These are phyloP conservation scores for Escallonia rubra DNA, from an alignment of 129 eudicot species.

Conservation along the genomic window DNA sequence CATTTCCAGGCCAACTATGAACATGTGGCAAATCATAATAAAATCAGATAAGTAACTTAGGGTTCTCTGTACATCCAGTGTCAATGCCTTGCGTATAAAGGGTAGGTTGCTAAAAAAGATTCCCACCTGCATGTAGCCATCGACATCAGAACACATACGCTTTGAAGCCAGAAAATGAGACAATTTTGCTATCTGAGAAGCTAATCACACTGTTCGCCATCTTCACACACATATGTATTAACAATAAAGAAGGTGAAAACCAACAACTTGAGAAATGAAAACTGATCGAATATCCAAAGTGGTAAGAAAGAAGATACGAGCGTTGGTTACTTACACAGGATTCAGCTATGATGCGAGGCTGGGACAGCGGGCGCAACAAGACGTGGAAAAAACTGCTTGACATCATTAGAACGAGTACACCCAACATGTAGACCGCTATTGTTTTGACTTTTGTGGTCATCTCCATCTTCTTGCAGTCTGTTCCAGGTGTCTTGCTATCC, in stretches of 20 bases:
- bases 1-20: slow-evolving; percentile 70
- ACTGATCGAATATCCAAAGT: too few species aligned
- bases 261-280: too few species aligned
- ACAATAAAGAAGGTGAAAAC: not conserved
- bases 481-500: not conserved
- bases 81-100: slow-evolving; percentile 27
- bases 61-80: slow-evolving; percentile 32
- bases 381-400: slow-evolving; percentile 63
- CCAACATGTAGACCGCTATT: slow-evolving; percentile 63
- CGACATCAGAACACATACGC: not conserved
- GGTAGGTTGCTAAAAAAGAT: slow-evolving; percentile 51
- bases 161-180: not conserved
- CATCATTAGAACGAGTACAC: slow-evolving; percentile 46
- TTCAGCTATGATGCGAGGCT: slow-evolving; percentile 88
- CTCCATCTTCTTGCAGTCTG: slow-evolving; percentile 28
- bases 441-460: slow-evolving; percentile 42
- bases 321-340: slow-evolving; percentile 39
- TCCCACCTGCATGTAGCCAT: slow-evolving; percentile 56
- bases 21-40: slow-evolving; percentile 77
- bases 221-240: not conserved
- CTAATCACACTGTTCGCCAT: not conserved
- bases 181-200: not conserved
- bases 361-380: slow-evolving; percentile 58
- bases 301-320: not conserved
- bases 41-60: slow-evolving; percentile 58